Evolutionary conservation across 495 filamentous ascomycete species (phyloP), one percentile per base, ranked within the genome.

Genomic region (Aspergillus heteromorphus): DNA sequence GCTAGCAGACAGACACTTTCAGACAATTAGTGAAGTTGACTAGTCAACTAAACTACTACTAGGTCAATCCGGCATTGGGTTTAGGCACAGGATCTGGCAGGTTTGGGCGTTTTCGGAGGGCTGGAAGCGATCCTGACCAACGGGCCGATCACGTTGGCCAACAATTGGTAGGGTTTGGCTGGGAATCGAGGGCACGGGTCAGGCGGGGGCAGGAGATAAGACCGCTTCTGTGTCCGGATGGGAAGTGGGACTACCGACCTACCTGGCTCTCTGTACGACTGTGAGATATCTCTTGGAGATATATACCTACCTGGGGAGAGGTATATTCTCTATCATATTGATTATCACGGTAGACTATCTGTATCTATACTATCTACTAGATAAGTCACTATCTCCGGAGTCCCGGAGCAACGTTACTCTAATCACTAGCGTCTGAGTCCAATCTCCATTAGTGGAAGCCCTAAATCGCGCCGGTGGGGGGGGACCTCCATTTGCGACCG

Each of bases 111-210:
- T 13, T 38, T 38, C 11, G 10, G 34, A 13, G 34, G 34, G 30
- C 9, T 8, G 2, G 30, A 34, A 13, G 14, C 9, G 6, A 13
- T 34, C 30, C 7, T 47, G 43, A 17, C 43, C 43, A 47, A 27
- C 43, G 2, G 21, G 43, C 7, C 23, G 21, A 17, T 47, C 43
- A 47, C 43, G 43, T 47, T 47, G 23, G 14, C 21, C 43, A 47
- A 30, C 16, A 27, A 47, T 47, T 47, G 43, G 43, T 47, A 27
- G 16, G 20, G 25, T 25, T 4, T 20, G 20, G 13, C 19, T 16
- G 43, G 43, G 25, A n/a, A n/a, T n/a, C n/a, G n/a, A n/a, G n/a
- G n/a, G n/a, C n/a, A 47, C 43, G 43, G 43, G 43, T 47, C 43
- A 47, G 27, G 43, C 43, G 43, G 23, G 43, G 7, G 43, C 25